Evolutionary conservation across 768 basidiomycete species (phyloP).

Genomic region (Fomitopsis serialis): DNA sequence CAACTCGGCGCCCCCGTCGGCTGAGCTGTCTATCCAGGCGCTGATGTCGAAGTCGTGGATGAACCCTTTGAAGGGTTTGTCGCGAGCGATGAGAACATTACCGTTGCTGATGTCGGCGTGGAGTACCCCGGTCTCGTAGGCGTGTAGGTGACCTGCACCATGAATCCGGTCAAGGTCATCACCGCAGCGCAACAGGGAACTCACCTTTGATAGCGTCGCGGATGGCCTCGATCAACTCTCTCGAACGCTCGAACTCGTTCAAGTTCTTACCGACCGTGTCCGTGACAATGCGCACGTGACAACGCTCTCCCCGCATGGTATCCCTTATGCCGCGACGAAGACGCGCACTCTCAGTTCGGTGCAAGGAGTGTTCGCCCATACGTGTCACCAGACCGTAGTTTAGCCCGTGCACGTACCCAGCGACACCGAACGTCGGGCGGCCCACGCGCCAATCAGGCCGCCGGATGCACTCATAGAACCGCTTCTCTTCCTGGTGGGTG

Average conservation of each 20-base stretch:
- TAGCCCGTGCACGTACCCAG: background rate
- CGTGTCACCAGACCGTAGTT: background rate
- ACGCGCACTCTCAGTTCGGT: background rate
- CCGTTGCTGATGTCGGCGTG: conserved; percentile 12
- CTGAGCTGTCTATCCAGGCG: background rate
- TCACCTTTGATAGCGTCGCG: background rate
- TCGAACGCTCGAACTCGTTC: background rate
- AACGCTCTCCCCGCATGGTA: background rate
- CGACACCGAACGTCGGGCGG: background rate
- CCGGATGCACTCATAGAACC: background rate
- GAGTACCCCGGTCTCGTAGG: conserved; percentile 3
- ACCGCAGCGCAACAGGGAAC: background rate
- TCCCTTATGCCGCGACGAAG: background rate
- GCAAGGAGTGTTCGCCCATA: background rate
- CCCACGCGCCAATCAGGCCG: background rate
- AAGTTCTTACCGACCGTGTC: background rate
- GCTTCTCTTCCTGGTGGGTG: background rate
- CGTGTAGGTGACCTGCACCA: conserved; percentile 4
- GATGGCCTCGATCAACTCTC: background rate
- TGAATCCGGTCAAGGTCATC: too few relatives aligned
- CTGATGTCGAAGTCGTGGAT: conserved; percentile 13
- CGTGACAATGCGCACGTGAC: conserved; percentile 8
- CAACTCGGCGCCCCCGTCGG: background rate
- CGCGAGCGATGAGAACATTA: conserved; percentile 6
- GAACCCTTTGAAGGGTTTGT: conserved; percentile 2